Evolutionary conservation across 352 stramenopile species (phyloP), one percentile per base, ranked within the genome.

Genomic region (Paralagenidium karlingii): DNA sequence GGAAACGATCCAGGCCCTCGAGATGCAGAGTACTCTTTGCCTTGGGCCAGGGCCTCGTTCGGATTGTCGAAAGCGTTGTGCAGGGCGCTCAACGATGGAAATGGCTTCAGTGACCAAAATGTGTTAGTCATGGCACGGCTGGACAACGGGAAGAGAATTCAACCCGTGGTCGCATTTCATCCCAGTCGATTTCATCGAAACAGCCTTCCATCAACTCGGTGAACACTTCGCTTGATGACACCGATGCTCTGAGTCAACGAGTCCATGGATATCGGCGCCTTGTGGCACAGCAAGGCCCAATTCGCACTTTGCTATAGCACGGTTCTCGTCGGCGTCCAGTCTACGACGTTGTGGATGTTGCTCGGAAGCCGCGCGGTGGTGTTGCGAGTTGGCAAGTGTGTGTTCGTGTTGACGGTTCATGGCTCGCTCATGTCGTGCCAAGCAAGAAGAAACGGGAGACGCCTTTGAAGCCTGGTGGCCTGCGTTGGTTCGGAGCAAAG

Each of bases 51-150:
- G 22, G 73, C 69, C 2, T 40, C n/a, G 18, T 55, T 47, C 27
- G 60, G 41, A 19, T 63, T 69, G 33, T 82, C 81, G 11, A 68
- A 58, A 24, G 82, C 33, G 38, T 84, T 63, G 34, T 99, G 95
- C n/a, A 98, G 85, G 40, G 82, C 96, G 16, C 96, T 63, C 5
- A 81, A 74, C 15, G 71, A 76, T 25, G 82, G 45, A 4, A 88
- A 83, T 26, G 96, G 71, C 1, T 86, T 96, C 37, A 99, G 77
- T 28, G 70, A 87, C 96, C 96, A 99, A 99, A 33, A 99, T 82
- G 57, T 97, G 94, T 13, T 99, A 58, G 55, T 98, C 91, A 60
- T 99, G 95, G 19, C 97, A 86, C 55, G 98, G 78, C 26, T 80
- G 83, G 5, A 99, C 93, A 8, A 70, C n/a, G n/a, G n/a, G n/a